Evolutionary conservation across 805 yeast genomes (phyloP), one percentile per base, ranked within the genome.

Genomic region (Metschnikowia gruessii): DNA sequence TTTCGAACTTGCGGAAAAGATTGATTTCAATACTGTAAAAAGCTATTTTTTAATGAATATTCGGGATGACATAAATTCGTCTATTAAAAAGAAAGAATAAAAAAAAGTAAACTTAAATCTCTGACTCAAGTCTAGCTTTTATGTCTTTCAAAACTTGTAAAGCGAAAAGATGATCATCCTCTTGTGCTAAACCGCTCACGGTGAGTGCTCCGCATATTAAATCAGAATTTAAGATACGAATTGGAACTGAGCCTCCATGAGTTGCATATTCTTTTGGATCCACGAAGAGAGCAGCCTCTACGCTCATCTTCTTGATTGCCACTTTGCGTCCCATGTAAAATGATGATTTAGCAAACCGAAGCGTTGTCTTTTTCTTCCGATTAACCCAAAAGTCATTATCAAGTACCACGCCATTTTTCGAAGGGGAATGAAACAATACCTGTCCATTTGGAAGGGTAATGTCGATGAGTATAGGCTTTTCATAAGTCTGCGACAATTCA

Each of bases 171-270:
- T 80, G 83, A 55, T 80, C 85, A 50, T 79, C 72, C 28, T 72
- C 71, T 52, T 79, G 82, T 16, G 74, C 71, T 58, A 80, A 68
- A 0, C 85, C 85, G 59, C 82, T 77, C 36, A 79, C 66, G 3
- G 83, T 77, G 37, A 80, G 62, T 1, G 78, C 71, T 8, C 77
- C 85, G 17, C 76, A 58, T 12, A 75, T 64, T 13, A 59, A 55
- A 40, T 64, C 72, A 36, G 63, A 58, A 22, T 64, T 63, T 18
- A 59, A 58, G 16, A 75, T 53, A 48, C 68, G 68, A 28, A 80
- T 62, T 10, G 83, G 83, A 41, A 80, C 71, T 29, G 77, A 72
- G 44, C 85, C 85, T 19, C 85, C 85, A 52, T 77, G 81, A 26
- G 69, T 61, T 9, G 81, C 80, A 53, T 69, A 79, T 11, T 74